Evolutionary conservation across 2,329 filamentous ascomycete species (phyloP), one percentile per base, ranked within the genome.

Genomic region (Mariannaea sp.): DNA sequence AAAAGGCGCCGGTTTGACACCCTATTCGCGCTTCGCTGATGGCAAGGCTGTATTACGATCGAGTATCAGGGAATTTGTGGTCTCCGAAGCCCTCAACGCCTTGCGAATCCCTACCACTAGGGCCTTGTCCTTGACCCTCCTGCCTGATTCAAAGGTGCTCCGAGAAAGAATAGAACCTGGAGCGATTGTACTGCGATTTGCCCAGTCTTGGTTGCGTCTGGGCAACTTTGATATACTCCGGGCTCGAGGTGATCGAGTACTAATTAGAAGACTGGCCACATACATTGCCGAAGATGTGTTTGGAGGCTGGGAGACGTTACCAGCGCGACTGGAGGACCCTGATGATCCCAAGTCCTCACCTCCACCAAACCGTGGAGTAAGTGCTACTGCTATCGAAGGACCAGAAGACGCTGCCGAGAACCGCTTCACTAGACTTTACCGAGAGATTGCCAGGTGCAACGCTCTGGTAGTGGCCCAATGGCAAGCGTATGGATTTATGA

Each of bases 401-500:
- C 80, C 84, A 5, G 72, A 80, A 2, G 84, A 85, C 2, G 74
- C 81, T 4, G 83, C 87, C 53, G 88, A 97, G 68, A 99, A 99
- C 69, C 83, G 93, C 26, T 99, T 94, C 70, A 80, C 88, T 1
- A 82, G 92, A 13, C 76, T 99, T 1, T 99, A 95, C 71, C 86
- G 94, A 29, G 92, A 96, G 66, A 86, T 99, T 50, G 86, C 86
- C 4, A 85, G 91, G 35, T 84, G 90, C 26, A 99, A 97, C 68
- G 94, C 94, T 1, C 79, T 81, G 53, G 95, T 89, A 0, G 92
- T 97, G 2, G 94, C 94, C 9, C 83, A 88, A 61, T 97, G 94
- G 93, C 95, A 99, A 75, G 92, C 91, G 0, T 97, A 97, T 67
- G 94, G 91, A n/a, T 99, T 99, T 75, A 97, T 96, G 81, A 99